These are phyloP conservation scores for Huntiella bhutanensis DNA, from an alignment of 2,329 filamentous ascomycete species.

Conservation along the genomic window DNA sequence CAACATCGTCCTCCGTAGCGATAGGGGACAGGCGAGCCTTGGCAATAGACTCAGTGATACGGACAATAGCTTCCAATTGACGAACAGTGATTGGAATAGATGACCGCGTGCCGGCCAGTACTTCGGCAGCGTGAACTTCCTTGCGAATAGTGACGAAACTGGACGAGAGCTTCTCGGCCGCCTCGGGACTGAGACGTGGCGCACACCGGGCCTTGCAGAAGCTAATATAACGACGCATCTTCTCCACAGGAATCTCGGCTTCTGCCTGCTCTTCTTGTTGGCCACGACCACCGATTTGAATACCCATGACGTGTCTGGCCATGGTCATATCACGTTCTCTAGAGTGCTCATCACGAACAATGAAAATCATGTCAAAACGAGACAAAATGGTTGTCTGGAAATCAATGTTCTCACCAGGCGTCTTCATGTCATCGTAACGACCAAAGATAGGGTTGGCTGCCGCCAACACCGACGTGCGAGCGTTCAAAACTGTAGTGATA, in stretches of 20 bases:
- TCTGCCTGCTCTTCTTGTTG: constrained; percentile 58
- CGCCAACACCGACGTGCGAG: constrained; percentile 81
- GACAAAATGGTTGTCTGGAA: constrained; percentile 97
- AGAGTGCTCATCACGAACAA: constrained; percentile 89
- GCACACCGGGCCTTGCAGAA: constrained; percentile 86
- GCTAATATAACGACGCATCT: constrained; percentile 92
- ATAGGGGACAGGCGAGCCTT: constrained; percentile 75
- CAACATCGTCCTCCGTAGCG: constrained; percentile 79
- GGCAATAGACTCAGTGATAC: constrained; percentile 88
- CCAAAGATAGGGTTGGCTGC: constrained; percentile 96
- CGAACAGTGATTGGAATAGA: constrained; percentile 95
- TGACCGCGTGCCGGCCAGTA: constrained; percentile 74
- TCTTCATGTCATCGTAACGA: constrained; percentile 94
- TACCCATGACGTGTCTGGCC: constrained; percentile 89
- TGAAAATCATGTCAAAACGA: constrained; percentile 99
- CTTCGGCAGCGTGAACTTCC: constrained; percentile 79
- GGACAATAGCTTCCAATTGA: constrained; percentile 90
- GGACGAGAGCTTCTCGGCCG: constrained; percentile 85
- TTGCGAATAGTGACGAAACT: constrained; percentile 93
- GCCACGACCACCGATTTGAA: constrained; percentile 81
- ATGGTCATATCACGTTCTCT: constrained; percentile 79
- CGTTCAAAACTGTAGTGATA: constrained; percentile 95
- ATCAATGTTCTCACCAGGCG: constrained; percentile 94
- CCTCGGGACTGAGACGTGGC: constrained; percentile 73
- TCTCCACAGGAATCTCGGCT: constrained; percentile 81